Base-by-base conservation (phyloP, 768 basidiomycete species). In the Kondoa subrosea region DNA sequence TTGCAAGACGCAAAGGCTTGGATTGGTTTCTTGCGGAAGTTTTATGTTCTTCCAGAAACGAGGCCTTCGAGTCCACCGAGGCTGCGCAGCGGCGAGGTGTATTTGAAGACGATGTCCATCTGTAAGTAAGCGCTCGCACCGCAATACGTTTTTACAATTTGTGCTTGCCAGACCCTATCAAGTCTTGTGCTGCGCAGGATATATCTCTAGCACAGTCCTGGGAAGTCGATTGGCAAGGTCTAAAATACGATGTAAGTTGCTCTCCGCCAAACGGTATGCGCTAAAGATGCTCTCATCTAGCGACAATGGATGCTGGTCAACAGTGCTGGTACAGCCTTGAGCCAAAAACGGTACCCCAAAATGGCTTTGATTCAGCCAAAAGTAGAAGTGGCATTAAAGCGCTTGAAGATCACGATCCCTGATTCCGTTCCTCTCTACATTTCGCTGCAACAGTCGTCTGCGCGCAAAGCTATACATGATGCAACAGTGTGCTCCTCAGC, bases 241-340 rank as follows among this genome's bases (percentile, higher is more conserved):
- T 75, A 17, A 56, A 34, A 3, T 67, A 71, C 68, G 74, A 75
- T 65, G n/a, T n/a, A n/a, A n/a, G n/a, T n/a, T n/a, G n/a, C n/a
- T n/a, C n/a, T n/a, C n/a, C n/a, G n/a, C n/a, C n/a, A n/a, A n/a
- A n/a, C n/a, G n/a, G n/a, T n/a, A n/a, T n/a, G n/a, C n/a, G n/a
- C n/a, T n/a, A n/a, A n/a, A n/a, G n/a, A n/a, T n/a, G n/a, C n/a
- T n/a, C n/a, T n/a, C n/a, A n/a, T n/a, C n/a, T n/a, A n/a, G n/a
- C 70, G 74, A 15, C 71, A 71, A 64, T 72, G 72, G 69, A 70
- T 72, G 66, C 66, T 75, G 32, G 69, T 75, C 58, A 66, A 69
- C 34, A 31, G 66, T 1, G 26, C 62, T 21, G 70, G 69, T 25
- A 69, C 70, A 25, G 70, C 69, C 0, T 68, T 75, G 25, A 69